A percentile compares a stretch with the other conserved stretches of the same genome.
Evolutionary conservation across 2,329 filamentous ascomycete species (phyloP).

Genomic region (Nothophaeocryptopus gaeumannii): DNA sequence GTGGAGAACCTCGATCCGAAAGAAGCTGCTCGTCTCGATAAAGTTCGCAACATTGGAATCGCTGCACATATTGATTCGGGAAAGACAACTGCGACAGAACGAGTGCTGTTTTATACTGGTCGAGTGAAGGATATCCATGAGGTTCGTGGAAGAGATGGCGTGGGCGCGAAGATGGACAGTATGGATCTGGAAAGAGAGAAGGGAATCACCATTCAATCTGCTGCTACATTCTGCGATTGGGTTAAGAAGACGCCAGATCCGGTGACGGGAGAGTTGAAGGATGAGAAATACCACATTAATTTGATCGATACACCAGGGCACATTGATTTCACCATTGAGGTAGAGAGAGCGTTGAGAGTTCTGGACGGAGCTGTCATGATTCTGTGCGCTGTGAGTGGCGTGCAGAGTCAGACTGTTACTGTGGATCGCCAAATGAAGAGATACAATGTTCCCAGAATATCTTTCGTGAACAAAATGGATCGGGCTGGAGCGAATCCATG

Average conservation of each 20-base stretch:
- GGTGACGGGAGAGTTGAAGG: conserved; percentile 64
- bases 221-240: conserved; percentile 98
- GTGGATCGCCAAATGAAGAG: conserved; percentile 98
- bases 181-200: conserved; percentile 99
- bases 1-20: conserved; percentile 76
- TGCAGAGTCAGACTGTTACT: conserved; percentile 96
- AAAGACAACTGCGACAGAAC: conserved; percentile 94
- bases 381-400: conserved; percentile 92
- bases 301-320: conserved; percentile 98
- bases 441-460: conserved; percentile 93
- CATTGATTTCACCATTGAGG: conserved; percentile 99
- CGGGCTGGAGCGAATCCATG: conserved; percentile 97
- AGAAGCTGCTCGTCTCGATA: conserved; percentile 73
- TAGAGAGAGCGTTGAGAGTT: conserved; percentile 90
- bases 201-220: conserved; percentile 98
- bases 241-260: conserved; percentile 61
- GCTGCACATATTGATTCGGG: conserved; percentile 98
- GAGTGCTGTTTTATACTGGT: conserved; percentile 96
- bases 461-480: conserved; percentile 99
- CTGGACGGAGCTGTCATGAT: conserved; percentile 98
- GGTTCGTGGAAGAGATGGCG: conserved; percentile 88
- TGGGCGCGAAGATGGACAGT: conserved; percentile 99
- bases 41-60: conserved; percentile 95
- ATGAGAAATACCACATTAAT: conserved; percentile 95
- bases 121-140: conserved; percentile 97